A percentile compares a stretch with the other conserved stretches of the same genome.
Evolutionary conservation across 176 grass and related monocot genomes (phyloP).

Genomic region (Juncus inflexus): DNA sequence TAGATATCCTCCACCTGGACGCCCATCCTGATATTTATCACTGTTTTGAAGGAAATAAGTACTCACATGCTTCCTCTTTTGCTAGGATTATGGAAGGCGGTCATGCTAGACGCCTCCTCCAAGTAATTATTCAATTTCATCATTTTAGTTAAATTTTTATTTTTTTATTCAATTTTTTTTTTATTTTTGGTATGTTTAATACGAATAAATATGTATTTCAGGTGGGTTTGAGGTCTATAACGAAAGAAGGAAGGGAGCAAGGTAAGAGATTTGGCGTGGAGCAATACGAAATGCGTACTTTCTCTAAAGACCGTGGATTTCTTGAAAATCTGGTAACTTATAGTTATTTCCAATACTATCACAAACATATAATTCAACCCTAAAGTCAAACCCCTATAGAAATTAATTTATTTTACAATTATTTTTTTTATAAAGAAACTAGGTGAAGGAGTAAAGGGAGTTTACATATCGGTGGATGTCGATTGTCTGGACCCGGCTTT

Average conservation of each 20-base stretch:
- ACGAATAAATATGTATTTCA: slow-evolving; percentile 31
- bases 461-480: slow-evolving; percentile 81
- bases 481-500: slow-evolving; percentile 95
- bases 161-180: too few species aligned
- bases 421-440: slow-evolving; percentile 59
- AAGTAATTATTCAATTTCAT: slow-evolving; percentile 42
- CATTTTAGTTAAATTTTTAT: too few species aligned
- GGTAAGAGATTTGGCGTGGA: slow-evolving; percentile 92
- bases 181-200: too few species aligned
- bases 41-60: slow-evolving; percentile 82
- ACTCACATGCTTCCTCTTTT: slow-evolving; percentile 96
- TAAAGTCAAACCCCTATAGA: not conserved
- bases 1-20: slow-evolving; percentile 95
- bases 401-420: slow-evolving; percentile 1
- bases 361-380: not conserved
- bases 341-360: not conserved
- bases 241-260: slow-evolving; percentile 90
- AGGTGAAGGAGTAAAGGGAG: slow-evolving; percentile 89
- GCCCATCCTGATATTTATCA: slow-evolving; percentile 99
- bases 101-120: slow-evolving; percentile 82
- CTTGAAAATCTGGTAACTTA: slow-evolving; percentile 75
- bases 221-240: slow-evolving; percentile 91
- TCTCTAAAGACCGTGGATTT: slow-evolving; percentile 62
- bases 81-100: slow-evolving; percentile 99
- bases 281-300: slow-evolving; percentile 94